These are phyloP conservation scores for Raphanus hybrid DNA, from an alignment of 441 rosid species.

Conservation along the genomic window DNA sequence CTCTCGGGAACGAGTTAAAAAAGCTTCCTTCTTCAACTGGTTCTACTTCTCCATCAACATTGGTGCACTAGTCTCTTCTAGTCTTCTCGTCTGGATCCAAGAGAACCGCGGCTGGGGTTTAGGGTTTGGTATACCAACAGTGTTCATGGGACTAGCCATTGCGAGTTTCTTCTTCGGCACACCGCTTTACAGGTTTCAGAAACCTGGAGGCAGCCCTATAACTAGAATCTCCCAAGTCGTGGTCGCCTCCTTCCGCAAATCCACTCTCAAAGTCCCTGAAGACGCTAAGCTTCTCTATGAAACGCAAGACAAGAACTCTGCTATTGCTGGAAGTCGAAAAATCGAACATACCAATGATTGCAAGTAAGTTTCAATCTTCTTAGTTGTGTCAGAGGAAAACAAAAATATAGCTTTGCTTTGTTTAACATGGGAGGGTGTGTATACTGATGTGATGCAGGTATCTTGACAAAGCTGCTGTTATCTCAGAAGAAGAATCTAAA, in stretches of 20 bases:
- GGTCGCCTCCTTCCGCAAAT: not conserved
- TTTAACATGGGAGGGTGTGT: not conserved
- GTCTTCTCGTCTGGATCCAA: not conserved
- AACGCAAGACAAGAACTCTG: not conserved
- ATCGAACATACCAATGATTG: not conserved
- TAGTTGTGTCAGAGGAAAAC: too few species aligned
- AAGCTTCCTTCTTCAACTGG: not conserved
- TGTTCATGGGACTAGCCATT: constrained; percentile 63
- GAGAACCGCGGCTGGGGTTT: constrained; percentile 17
- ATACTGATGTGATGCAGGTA: constrained; percentile 50
- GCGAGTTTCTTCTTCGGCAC: not conserved
- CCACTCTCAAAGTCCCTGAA: not conserved
- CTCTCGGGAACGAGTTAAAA: not conserved
- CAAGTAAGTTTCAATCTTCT: not conserved
- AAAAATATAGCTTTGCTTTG: not conserved
- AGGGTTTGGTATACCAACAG: constrained; percentile 82
- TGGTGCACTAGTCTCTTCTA: not conserved
- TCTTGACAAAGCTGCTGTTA: constrained; percentile 85
- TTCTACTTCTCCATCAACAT: not conserved
- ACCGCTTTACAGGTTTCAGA: not conserved
- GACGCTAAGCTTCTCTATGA: not conserved
- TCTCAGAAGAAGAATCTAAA: constrained; percentile 25
- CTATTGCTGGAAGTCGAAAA: not conserved
- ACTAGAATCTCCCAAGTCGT: not conserved
- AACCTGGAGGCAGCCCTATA: not conserved